Evolutionary conservation across 2,329 filamentous ascomycete species (phyloP).

Genomic region (Fusarium tricinctum): DNA sequence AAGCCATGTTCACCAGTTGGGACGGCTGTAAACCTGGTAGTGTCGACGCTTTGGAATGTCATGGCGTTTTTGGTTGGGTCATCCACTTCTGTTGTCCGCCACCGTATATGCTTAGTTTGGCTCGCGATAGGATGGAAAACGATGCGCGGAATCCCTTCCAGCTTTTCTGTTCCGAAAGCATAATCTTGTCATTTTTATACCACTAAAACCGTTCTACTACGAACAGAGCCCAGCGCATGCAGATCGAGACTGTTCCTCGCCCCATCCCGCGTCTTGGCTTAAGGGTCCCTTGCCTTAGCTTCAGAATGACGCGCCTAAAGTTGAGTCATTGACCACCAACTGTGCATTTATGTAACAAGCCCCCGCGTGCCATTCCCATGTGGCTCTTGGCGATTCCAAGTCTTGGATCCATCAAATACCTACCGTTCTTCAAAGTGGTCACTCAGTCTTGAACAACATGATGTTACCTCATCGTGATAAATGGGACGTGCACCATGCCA

Average conservation of each 20-base stretch:
- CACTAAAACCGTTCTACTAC: background rate
- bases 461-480: constrained; percentile 16
- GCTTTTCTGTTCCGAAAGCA: background rate
- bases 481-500: constrained; percentile 4
- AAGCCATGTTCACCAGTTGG: too few relatives aligned
- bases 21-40: background rate
- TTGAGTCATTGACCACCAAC: too few relatives aligned
- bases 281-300: background rate
- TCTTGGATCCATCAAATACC: background rate
- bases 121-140: fast-evolving
- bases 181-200: background rate
- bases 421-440: fast-evolving
- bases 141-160: background rate
- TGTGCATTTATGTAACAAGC: constrained; percentile 6
- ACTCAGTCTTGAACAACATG: constrained; percentile 3
- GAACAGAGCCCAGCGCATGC: too few relatives aligned
- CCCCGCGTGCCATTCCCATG: background rate
- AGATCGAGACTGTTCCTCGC: constrained; percentile 7
- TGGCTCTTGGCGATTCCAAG: background rate
- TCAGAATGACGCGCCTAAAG: background rate
- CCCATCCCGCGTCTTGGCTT: background rate
- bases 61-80: background rate
- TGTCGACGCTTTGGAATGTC: background rate
- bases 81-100: background rate
- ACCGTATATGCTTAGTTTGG: background rate